These are phyloP conservation scores for Yamadazyma insecticola DNA, from an alignment of 805 yeast genomes.

Conservation along the genomic window DNA sequence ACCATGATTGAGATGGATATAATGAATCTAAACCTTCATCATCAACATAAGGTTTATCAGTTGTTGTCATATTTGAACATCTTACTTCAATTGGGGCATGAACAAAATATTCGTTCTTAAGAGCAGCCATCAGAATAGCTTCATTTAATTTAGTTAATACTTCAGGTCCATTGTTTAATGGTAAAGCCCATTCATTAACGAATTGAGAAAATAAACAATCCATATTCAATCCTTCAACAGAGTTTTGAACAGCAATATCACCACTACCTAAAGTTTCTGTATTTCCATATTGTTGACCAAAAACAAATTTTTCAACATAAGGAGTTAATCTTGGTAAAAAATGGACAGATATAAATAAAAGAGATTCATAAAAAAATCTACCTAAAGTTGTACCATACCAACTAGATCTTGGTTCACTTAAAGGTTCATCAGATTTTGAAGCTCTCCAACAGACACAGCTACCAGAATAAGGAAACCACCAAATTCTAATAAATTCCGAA, in stretches of 20 bases:
- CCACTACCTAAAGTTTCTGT: constrained; percentile 62
- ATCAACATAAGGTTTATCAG: constrained; percentile 31
- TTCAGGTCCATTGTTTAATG: constrained; percentile 71
- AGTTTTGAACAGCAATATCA: constrained; percentile 65
- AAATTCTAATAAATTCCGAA: constrained; percentile 84
- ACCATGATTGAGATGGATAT: constrained; percentile 44
- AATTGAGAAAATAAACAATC: constrained; percentile 92
- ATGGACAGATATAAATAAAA: constrained; percentile 76
- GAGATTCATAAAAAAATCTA: constrained; percentile 70
- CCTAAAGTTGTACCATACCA: constrained; percentile 87
- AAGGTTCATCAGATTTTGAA: constrained; percentile 60
- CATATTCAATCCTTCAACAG: constrained; percentile 88
- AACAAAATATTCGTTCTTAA: constrained; percentile 63
- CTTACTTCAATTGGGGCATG: constrained; percentile 96
- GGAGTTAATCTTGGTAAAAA: constrained; percentile 78
- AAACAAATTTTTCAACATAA: constrained; percentile 76
- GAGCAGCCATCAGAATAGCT: constrained; percentile 57
- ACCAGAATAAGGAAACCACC: constrained; percentile 96
- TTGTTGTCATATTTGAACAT: constrained; percentile 76
- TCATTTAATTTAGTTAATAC: constrained; percentile 60
- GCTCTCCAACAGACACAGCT: constrained; percentile 92
- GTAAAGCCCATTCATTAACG: constrained; percentile 97
- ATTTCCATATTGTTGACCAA: constrained; percentile 76
- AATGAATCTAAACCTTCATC: constrained; percentile 35
- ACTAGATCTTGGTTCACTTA: constrained; percentile 60